Base-by-base conservation (phyloP, 169 alveolate genomes). In the Cryptosporidium xiaoi region DNA sequence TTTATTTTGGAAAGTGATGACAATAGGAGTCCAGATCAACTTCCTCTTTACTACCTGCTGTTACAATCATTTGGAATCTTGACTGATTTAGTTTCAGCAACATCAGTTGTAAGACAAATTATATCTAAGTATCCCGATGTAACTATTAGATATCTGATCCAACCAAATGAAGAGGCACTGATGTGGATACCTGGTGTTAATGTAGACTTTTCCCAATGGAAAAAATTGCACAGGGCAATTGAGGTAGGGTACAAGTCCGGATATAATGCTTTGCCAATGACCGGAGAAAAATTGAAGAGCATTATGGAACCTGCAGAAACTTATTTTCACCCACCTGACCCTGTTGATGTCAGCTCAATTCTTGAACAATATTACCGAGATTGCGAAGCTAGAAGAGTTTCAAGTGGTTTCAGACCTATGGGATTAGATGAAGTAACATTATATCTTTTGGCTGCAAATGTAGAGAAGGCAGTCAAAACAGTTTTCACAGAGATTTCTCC, bases 241-340 rank as follows among this genome's bases (percentile, higher is more conserved):
- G 87, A 77, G 31, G 87, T 71, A 60, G 87, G 87, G 33, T 77
- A 77, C 16, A 77, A 77, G 16, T 56, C 87, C 8, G 87, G 87
- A 1, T 77, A 77, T 13, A 55, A 77, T 60, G 71, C 71, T 5
- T n/a, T 77, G 12, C 87, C 87, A 24, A 77, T 77, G 60, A 77
- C 87, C 20, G 71, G 71, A 2, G 87, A 77, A 44, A 62, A 60
- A 18, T 48, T 56, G 16, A 62, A 62, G 24, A 46, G 16, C 2
- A 77, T 77, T 77, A 60, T 77, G 71, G 87, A 77, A 44, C 87
- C 87, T 60, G 77, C 87, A 8, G 71, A 77, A n/a, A 62, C 71
- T 3, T 62, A 60, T 20, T 60, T 77, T 46, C 87, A 77, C 64
- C 87, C 87, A 7, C 87, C 87, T 18, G 87, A 77, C 6, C 71